phyloP scores from a whole-genome alignment of 805 yeast species.

The Metschnikowia picachoensis region DNA sequence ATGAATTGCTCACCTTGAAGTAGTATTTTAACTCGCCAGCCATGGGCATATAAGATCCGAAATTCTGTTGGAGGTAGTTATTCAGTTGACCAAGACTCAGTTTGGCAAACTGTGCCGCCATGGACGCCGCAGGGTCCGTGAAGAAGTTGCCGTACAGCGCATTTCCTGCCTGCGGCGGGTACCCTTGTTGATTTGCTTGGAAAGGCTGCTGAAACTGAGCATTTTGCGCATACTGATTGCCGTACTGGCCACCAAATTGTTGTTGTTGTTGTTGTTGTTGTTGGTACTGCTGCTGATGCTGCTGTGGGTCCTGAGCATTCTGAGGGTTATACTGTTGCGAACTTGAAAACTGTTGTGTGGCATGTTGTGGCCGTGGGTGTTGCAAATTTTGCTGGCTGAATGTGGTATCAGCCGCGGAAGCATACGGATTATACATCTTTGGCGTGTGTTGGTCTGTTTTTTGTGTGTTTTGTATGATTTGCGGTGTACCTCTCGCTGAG shows the following conservation, averaged over 20 bases:
- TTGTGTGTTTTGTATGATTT: not conserved
- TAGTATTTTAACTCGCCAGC: slow-evolving; percentile 69
- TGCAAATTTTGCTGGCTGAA: slow-evolving; percentile 15
- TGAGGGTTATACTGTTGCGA: too few relatives aligned
- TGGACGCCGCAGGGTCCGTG: slow-evolving; percentile 73
- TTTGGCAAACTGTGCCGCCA: slow-evolving; percentile 87
- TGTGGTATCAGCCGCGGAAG: slow-evolving; percentile 20
- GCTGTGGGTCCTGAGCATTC: not conserved
- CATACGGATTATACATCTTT: slow-evolving; percentile 40
- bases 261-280: slow-evolving; percentile 13
- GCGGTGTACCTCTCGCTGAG: not conserved
- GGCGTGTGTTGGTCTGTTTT: not conserved
- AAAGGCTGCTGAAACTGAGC: slow-evolving; percentile 20
- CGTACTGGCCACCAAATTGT: slow-evolving; percentile 18
- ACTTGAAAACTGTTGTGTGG: not conserved
- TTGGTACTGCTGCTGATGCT: slow-evolving; percentile 3
- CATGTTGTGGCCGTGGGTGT: slow-evolving; percentile 22
- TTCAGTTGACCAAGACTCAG: slow-evolving; percentile 80
- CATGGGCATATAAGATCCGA: slow-evolving; percentile 47
- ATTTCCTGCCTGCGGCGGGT: slow-evolving; percentile 18
- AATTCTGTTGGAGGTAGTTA: slow-evolving; percentile 71
- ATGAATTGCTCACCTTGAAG: slow-evolving; percentile 87
- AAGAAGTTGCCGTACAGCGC: slow-evolving; percentile 42
- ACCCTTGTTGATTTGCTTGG: slow-evolving; percentile 43
- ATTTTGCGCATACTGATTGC: slow-evolving; percentile 26